These are phyloP conservation scores for Phialophora macrospora DNA, from an alignment of 2,329 filamentous ascomycete species.

Conservation along the genomic window DNA sequence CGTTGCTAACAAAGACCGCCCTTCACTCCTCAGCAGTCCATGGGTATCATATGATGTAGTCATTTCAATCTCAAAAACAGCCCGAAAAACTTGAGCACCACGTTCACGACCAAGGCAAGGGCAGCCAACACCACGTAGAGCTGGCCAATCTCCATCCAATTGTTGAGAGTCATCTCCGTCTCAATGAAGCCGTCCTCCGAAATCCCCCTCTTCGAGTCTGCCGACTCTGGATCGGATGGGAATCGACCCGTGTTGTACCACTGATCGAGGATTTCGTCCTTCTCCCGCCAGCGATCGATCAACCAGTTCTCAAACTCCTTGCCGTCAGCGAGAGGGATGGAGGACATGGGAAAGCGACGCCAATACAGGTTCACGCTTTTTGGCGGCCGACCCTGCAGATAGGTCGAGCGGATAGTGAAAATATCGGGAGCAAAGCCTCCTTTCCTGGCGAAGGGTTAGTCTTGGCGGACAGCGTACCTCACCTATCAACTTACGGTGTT, in stretches of 20 bases:
- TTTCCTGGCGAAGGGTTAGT: conserved; percentile 56
- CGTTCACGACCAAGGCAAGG: conserved; percentile 43
- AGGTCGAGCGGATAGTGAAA: conserved; percentile 84
- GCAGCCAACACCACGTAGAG: conserved; percentile 50
- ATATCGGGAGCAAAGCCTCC: conserved; percentile 87
- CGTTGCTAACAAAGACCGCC: background rate
- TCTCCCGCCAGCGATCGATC: conserved; percentile 84
- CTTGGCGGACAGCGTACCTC: background rate
- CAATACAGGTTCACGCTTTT: conserved; percentile 98
- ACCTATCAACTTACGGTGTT: conserved; percentile 71
- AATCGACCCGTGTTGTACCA: conserved; percentile 80
- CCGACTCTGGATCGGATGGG: conserved; percentile 64
- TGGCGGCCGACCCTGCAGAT: conserved; percentile 84
- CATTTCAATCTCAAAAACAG: conserved; percentile 29
- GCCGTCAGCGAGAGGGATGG: conserved; percentile 78
- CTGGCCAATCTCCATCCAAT: conserved; percentile 51
- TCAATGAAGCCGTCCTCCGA: conserved; percentile 50
- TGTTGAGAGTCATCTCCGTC: conserved; percentile 49
- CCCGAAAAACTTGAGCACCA: conserved; percentile 41
- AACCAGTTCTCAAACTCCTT: conserved; percentile 84
- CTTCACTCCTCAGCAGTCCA: background rate
- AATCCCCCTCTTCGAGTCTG: conserved; percentile 49
- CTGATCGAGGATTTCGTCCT: conserved; percentile 84
- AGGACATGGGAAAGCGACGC: conserved; percentile 78
- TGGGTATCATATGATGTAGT: conserved; percentile 2